Percentiles rank a stretch among this genome's conserved stretches.
Conservation (phyloP, 163 green algal genomes). For the Scenedesmus sp. region DNA sequence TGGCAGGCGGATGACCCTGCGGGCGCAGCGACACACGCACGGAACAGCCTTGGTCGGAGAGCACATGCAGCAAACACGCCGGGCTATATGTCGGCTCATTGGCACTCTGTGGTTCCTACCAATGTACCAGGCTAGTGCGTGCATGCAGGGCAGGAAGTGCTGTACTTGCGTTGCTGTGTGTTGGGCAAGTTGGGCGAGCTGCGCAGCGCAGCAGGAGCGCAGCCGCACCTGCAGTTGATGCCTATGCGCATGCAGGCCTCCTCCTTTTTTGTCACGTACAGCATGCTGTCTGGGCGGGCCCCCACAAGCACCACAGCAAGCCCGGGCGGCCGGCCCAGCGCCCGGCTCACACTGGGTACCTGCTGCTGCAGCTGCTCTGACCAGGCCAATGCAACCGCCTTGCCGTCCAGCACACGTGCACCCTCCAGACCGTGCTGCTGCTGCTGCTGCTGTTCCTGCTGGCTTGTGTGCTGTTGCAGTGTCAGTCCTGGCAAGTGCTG, state of each 20-base stretch:
- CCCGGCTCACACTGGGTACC: constrained; percentile 52
- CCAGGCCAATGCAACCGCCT: constrained; percentile 69
- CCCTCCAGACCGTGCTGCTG: background rate
- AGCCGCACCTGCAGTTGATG: constrained; percentile 28
- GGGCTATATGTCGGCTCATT: too few relatives aligned
- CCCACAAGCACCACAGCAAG: constrained; percentile 88
- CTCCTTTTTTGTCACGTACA: constrained; percentile 88
- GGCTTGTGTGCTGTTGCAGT: background rate
- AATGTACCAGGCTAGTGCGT: too few relatives aligned
- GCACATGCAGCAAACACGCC: background rate
- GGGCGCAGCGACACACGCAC: background rate
- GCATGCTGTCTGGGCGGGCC: constrained; percentile 77
- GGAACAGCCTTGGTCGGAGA: background rate
- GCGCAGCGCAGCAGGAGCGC: background rate
- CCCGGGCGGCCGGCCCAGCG: constrained; percentile 68
- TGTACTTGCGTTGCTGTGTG: too few relatives aligned
- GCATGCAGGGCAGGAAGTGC: too few relatives aligned
- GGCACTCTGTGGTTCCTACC: too few relatives aligned
- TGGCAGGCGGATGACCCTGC: constrained; percentile 31
- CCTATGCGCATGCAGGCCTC: constrained; percentile 73
- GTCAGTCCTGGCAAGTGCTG: background rate
- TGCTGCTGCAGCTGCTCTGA: constrained; percentile 70
- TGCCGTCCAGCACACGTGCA: constrained; percentile 72
- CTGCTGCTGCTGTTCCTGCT: background rate
- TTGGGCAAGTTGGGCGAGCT: too few relatives aligned